Base-by-base conservation (phyloP, 202 grass and related monocot genomes). In the Eragrostis tef region DNA sequence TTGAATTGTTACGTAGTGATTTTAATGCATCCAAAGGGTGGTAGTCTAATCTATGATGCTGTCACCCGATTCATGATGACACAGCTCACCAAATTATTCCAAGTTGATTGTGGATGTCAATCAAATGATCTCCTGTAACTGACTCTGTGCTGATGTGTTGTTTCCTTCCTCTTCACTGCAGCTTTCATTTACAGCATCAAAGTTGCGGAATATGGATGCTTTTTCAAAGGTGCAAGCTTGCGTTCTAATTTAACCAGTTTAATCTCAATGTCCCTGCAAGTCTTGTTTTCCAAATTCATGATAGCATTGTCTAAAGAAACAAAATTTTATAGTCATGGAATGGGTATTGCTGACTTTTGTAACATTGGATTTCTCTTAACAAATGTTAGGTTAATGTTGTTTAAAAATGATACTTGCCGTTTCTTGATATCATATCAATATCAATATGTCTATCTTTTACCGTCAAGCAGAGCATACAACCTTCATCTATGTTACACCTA, bases 131-230 rank as follows among this genome's bases (percentile, higher is more conserved):
- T 63, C 54, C n/a, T 58, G n/a, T n/a, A n/a, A n/a, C n/a, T n/a
- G n/a, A n/a, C n/a, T n/a, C n/a, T n/a, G 9, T n/a, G 8, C 59
- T 89, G 60, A 86, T 68, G 47, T 44, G 15, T 67, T 81, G 9
- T 31, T 43, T 50, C 67, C 14, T 78, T 82, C 41, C 57, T 61
- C 77, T 27, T 70, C 45, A 20, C 89, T 70, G 15, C 79, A 98
- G 95, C 75, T 94, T 49, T 98, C 95, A 2, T 83, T 98, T 62
- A 93, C 90, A 78, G 95, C 95, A 48, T 88, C 87, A 0, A 94
- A 94, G 61, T 79, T 98, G 68, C 78, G 79, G 66, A 79, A 94
- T 45, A 89, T 80, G 78, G 95, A 98, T 87, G 81, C 63, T 44
- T 74, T 98, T 82, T 98, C 95, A 41, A 98, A 98, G 95, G 95